Evolutionary conservation across 345 rosid species (phyloP).

Genomic region (Rhodamnia argentea): DNA sequence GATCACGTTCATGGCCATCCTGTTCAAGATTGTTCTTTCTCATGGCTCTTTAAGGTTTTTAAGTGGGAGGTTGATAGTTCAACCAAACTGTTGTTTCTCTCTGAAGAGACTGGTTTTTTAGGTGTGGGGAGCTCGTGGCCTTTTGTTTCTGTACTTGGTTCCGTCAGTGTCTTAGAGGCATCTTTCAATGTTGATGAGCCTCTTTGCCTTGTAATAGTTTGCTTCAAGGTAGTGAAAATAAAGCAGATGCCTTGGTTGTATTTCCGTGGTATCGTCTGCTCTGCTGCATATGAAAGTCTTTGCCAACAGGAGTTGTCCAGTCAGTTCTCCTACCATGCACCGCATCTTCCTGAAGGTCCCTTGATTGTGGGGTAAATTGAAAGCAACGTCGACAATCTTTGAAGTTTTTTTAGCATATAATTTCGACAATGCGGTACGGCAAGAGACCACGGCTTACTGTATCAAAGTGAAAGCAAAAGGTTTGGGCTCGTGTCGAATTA

Average conservation of each 20-base stretch:
- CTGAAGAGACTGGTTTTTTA: conserved; percentile 6
- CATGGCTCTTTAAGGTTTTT: conserved; percentile 5
- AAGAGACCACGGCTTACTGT: not conserved
- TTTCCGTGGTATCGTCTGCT: not conserved
- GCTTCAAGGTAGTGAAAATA: not conserved
- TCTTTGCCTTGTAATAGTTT: conserved; percentile 9
- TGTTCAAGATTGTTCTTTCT: conserved; percentile 18
- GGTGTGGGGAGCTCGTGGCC: conserved; percentile 16
- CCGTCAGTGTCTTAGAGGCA: conserved; percentile 19
- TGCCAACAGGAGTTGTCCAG: not conserved
- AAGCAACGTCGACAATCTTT: not conserved
- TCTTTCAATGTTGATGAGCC: conserved; percentile 1
- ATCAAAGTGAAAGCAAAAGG: not conserved
- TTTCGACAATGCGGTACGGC: not conserved
- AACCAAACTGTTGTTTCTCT: not conserved
- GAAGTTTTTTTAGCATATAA: not conserved
- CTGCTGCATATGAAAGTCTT: not conserved
- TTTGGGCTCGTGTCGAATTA: not conserved
- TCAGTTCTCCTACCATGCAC: not conserved
- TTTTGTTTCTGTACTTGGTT: conserved; percentile 5
- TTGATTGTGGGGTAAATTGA: not conserved
- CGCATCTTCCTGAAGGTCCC: not conserved
- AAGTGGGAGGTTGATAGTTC: not conserved
- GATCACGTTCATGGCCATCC: conserved; percentile 25
- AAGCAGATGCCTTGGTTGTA: not conserved